phyloP scores from a whole-genome alignment of 495 filamentous ascomycete genomes.

The Podospora tetraspora region DNA sequence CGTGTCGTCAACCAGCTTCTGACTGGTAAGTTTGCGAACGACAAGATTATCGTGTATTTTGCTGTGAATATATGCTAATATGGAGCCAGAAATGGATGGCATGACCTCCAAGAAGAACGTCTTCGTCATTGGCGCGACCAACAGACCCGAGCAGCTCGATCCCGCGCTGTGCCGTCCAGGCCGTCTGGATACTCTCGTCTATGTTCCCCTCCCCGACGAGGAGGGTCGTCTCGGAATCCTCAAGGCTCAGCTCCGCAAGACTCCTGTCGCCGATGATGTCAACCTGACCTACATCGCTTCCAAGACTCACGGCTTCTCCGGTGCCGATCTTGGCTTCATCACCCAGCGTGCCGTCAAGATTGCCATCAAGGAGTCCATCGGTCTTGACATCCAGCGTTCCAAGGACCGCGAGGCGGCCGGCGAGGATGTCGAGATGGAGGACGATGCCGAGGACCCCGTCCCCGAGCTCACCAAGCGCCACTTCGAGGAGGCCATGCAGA shows the following conservation, averaged over 20 bases:
- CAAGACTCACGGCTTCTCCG: constrained; percentile 98
- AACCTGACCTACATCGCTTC: constrained; percentile 87
- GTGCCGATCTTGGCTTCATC: constrained; percentile 98
- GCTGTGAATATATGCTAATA: constrained; percentile 38
- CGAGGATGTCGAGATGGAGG: constrained; percentile 71
- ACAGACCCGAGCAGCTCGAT: constrained; percentile 96
- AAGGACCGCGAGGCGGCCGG: constrained; percentile 87
- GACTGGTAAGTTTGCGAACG: constrained; percentile 62
- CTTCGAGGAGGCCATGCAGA: constrained; percentile 97
- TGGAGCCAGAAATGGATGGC: constrained; percentile 80
- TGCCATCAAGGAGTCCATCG: constrained; percentile 97
- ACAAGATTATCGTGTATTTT: neutral
- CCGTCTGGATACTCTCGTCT: constrained; percentile 96
- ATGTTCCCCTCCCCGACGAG: constrained; percentile 94
- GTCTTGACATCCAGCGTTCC: constrained; percentile 75
- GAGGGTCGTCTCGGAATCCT: constrained; percentile 80
- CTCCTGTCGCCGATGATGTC: constrained; percentile 82
- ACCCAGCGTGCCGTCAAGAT: constrained; percentile 98
- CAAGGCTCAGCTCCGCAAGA: constrained; percentile 96
- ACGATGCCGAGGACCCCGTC: constrained; percentile 87
- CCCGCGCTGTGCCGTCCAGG: constrained; percentile 96
- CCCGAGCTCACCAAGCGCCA: constrained; percentile 91
- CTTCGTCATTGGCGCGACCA: constrained; percentile 98
- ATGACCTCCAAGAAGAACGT: constrained; percentile 99
- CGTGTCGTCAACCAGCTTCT: constrained; percentile 99